Conservation (phyloP, 805 yeast species). For the Candida mattraensis region DNA sequence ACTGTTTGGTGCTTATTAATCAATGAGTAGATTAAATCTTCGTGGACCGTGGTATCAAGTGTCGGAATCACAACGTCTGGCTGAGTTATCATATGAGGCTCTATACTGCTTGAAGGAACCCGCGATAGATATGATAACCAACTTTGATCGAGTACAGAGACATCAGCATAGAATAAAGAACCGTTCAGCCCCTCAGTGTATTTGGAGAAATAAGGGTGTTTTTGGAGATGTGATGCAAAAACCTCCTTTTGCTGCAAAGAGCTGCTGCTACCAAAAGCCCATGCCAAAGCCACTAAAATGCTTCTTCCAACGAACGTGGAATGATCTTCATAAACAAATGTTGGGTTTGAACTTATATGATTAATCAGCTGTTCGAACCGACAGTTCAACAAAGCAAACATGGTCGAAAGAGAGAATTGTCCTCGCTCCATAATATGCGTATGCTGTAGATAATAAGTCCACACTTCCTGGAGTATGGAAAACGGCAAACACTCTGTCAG, state of each 20-base stretch:
- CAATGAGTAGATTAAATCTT: conserved; percentile 54
- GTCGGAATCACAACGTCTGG: conserved; percentile 78
- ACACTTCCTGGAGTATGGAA: conserved; percentile 20
- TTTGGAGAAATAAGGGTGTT: conserved; percentile 20
- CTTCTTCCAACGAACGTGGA: conserved; percentile 35
- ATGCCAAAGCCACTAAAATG: conserved; percentile 42
- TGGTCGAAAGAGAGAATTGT: conserved; percentile 38
- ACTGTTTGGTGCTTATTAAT: conserved; percentile 58
- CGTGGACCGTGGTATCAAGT: conserved; percentile 70
- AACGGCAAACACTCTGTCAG: conserved; percentile 13
- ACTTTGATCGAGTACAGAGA: conserved; percentile 43
- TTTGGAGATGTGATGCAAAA: conserved; percentile 35
- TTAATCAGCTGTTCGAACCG: conserved; percentile 33
- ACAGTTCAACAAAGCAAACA: conserved; percentile 40
- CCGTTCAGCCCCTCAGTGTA: conserved; percentile 7
- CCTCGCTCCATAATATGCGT: conserved; percentile 56
- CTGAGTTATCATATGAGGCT: conserved; percentile 55
- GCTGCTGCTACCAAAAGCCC: conserved; percentile 70
- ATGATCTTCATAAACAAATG: conserved; percentile 29
- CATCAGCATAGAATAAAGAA: conserved; percentile 41
- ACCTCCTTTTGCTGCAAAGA: conserved; percentile 36
- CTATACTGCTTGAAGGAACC: conserved; percentile 47
- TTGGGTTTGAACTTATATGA: conserved; percentile 22
- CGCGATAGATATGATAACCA: conserved; percentile 44
- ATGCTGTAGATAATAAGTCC: conserved; percentile 28